These are phyloP conservation scores for Mrakia frigida DNA, from an alignment of 768 basidiomycete species.

Conservation along the genomic window DNA sequence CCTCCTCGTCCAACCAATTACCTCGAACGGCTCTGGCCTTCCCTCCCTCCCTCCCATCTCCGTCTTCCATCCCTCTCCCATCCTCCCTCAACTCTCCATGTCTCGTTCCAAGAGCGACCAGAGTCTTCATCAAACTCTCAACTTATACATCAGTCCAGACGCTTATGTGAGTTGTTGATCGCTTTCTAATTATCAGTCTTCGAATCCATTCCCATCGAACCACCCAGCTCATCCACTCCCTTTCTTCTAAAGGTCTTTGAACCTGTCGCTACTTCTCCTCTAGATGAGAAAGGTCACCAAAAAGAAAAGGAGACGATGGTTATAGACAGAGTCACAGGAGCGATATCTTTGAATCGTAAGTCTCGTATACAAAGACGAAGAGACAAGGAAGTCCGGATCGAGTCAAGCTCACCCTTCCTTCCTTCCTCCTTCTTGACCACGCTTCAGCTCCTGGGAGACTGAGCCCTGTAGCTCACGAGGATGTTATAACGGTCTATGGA, in stretches of 20 bases:
- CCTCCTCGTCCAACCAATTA: too few species aligned
- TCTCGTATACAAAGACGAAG: background rate
- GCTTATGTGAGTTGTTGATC: slow-evolving; percentile 35
- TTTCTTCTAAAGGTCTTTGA: slow-evolving; percentile 37
- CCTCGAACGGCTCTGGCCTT: too few species aligned
- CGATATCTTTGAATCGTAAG: slow-evolving; percentile 47
- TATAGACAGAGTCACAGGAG: slow-evolving; percentile 44
- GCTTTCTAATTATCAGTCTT: background rate
- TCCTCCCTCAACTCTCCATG: background rate
- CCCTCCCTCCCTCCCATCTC: background rate
- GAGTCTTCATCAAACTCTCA: slow-evolving; percentile 42
- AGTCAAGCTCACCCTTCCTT: background rate
- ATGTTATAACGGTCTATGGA: slow-evolving; percentile 48
- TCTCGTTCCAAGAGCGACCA: background rate
- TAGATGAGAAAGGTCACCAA: slow-evolving; percentile 33
- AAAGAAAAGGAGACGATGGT: slow-evolving; percentile 42
- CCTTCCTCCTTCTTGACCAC: background rate
- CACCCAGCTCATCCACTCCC: slow-evolving; percentile 37
- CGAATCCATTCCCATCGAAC: slow-evolving; percentile 32
- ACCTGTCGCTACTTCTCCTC: slow-evolving; percentile 38
- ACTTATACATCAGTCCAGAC: slow-evolving; percentile 42
- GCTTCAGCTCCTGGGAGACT: slow-evolving; percentile 21
- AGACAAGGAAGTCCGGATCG: background rate
- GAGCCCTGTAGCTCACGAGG: slow-evolving; percentile 41
- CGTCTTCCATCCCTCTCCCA: background rate